Conservation (phyloP, 345 rosid genomes). For the Durio zibethinus region DNA sequence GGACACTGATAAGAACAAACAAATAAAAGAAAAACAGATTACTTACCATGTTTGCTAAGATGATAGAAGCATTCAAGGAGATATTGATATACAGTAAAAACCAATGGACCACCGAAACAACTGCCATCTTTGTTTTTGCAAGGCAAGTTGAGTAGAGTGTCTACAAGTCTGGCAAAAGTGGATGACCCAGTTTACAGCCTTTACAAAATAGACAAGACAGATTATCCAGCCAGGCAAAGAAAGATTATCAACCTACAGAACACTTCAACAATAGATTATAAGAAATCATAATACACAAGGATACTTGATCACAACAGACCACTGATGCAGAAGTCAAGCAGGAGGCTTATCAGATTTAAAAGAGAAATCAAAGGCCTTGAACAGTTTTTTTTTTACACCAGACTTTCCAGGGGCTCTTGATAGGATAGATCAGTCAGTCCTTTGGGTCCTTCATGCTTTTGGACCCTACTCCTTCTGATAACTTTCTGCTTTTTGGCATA, state of each 20-base stretch:
- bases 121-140: neutral
- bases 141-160: neutral
- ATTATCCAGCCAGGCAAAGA: neutral
- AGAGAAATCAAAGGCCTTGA: neutral
- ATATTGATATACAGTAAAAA: neutral
- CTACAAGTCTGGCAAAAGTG: neutral
- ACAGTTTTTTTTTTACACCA: neutral
- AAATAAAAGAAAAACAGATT: neutral
- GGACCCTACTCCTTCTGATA: neutral
- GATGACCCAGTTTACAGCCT: neutral
- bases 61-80: neutral
- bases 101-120: neutral
- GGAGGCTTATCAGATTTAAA: neutral
- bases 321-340: neutral
- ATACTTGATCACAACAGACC: neutral
- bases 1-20: neutral
- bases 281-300: neutral
- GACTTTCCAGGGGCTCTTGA: neutral
- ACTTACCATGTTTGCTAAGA: conserved; percentile 8
- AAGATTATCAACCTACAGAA: neutral
- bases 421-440: neutral
- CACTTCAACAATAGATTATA: neutral
- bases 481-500: neutral
- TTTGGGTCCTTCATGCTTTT: neutral
- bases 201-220: neutral